These are phyloP conservation scores for Jacaranda copaia DNA, from an alignment of 257 asterid species.

Conservation along the genomic window DNA sequence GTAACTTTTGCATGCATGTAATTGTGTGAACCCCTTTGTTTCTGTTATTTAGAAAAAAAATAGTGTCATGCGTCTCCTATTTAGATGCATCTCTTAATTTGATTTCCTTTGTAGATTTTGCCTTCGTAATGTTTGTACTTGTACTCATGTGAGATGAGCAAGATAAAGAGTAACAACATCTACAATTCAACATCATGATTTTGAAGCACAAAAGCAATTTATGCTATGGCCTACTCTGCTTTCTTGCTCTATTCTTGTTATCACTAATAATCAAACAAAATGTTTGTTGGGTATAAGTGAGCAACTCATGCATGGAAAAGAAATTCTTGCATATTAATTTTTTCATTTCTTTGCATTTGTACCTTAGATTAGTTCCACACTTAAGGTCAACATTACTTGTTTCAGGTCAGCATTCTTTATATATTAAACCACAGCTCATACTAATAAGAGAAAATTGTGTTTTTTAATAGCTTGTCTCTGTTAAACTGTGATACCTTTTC, in stretches of 20 bases:
- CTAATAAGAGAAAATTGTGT: not conserved
- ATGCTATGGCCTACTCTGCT: not conserved
- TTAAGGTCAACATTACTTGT: not conserved
- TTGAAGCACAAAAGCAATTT: not conserved
- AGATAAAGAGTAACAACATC: not conserved
- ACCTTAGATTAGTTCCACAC: not conserved
- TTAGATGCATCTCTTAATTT: not conserved
- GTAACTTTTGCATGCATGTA: not conserved
- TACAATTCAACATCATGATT: not conserved
- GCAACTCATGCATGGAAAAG: not conserved
- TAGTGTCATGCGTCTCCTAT: not conserved
- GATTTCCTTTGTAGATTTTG: not conserved
- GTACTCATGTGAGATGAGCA: not conserved
- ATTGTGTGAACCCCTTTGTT: not conserved
- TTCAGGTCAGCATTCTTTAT: not conserved
- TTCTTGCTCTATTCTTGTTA: not conserved
- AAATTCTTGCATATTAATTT: no score
- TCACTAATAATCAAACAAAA: not conserved
- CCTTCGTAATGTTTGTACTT: not conserved
- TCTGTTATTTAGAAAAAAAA: not conserved
- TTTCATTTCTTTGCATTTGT: not conserved
- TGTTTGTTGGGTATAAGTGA: not conserved
- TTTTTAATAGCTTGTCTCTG: not conserved
- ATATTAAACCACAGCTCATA: not conserved
- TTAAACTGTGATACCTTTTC: not conserved